Evolutionary conservation across 140 eudicot genomes (phyloP), one percentile per base, ranked within the genome.

Genomic region (Flaveria floridana): DNA sequence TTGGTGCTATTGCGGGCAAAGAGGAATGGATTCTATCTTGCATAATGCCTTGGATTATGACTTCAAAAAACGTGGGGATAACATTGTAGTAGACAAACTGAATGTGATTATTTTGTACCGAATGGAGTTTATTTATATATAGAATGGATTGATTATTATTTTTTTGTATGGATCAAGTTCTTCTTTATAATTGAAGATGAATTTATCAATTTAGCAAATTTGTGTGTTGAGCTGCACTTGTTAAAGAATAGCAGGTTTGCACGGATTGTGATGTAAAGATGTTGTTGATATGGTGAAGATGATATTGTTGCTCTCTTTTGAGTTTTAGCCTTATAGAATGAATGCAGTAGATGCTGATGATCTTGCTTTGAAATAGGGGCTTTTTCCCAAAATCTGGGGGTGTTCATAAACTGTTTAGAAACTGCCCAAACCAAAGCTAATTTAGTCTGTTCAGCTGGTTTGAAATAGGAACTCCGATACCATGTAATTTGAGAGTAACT

Each of bases 151-250:
- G 4, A 30, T 34, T 34, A 3, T 34, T 28, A 0, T 26, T 28
- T 21, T 28, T 34, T 62, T 67, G 14, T 59, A 14, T 7, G 21
- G 46, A 48, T 74, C 47, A 46, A 61, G 41, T 44, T 42, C 37
- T 44, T 42, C 37, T 63, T 47, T n/a, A 7, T 19, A 18, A 63
- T 61, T 74, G 37, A 46, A 1, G 26, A 73, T 46, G 58, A 7
- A 75, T 75, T 55, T 51, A 20, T 75, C 0, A 13, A 66, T 68
- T 63, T 48, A 34, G 50, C 12, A 12, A 2, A 44, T 44, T 44
- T 5, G 14, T 64, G 30, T 75, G 55, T 65, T 65, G 25, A 64
- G 79, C 63, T 64, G 79, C 53, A 64, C 8, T 21, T 64, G 20
- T 63, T 48, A 48, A 47, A 63, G 63, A 61, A 15, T 15, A 61